Evolutionary conservation across 2,329 filamentous ascomycete genomes (phyloP).

Genomic region (Trichoderma polysporum): DNA sequence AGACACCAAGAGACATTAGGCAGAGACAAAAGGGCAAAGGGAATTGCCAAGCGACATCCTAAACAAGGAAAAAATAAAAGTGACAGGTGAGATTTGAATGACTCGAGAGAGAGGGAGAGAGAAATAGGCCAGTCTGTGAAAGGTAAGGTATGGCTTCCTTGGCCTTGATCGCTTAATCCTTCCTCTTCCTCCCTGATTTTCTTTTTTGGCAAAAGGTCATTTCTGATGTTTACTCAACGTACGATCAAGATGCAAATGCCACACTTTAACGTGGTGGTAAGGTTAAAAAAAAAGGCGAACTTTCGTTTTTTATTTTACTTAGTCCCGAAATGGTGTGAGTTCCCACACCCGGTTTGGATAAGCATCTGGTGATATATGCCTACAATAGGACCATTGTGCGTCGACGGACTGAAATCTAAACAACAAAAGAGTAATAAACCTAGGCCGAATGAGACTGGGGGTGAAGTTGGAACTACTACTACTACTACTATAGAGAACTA

Average conservation of each 20-base stretch:
- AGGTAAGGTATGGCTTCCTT: background rate
- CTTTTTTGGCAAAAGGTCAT: background rate
- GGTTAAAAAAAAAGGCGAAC: background rate
- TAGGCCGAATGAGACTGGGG: background rate
- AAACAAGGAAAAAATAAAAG: background rate
- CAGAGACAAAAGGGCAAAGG: background rate
- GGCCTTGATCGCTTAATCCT: background rate
- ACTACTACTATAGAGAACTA: background rate
- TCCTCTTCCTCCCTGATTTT: background rate
- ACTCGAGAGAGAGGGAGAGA: background rate
- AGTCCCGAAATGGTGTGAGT: background rate
- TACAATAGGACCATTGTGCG: background rate
- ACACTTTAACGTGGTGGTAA: background rate
- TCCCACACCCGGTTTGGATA: background rate
- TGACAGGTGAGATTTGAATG: no score
- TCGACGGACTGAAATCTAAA: background rate
- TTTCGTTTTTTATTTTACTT: no score
- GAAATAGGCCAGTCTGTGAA: background rate
- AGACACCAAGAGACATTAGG: background rate
- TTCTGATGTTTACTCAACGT: background rate
- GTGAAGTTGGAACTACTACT: background rate
- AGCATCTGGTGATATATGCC: background rate
- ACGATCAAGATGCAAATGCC: no score
- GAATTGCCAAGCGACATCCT: background rate
- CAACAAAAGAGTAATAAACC: background rate